Base-by-base conservation (phyloP, 1,284 basidiomycete species). In the Ceratorhiza oryzae-sativae region DNA sequence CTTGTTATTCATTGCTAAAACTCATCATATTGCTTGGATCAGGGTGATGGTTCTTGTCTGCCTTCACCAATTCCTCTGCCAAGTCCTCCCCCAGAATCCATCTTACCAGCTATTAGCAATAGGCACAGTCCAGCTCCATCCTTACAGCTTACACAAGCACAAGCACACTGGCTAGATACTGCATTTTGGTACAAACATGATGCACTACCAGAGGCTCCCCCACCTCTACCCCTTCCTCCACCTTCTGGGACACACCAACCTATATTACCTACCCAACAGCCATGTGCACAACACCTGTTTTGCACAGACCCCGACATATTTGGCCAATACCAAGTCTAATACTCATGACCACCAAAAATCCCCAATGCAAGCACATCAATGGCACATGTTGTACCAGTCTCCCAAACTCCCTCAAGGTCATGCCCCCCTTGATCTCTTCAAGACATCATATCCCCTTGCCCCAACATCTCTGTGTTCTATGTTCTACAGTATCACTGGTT, bases 271-370 rank as follows among this genome's bases (percentile, higher is more conserved):
- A 27, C 42, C 25, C 59, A 27, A 30, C 59, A 8, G 18, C 41
- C 41, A 20, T 42, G n/a, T 32, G 59, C 12, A 45, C 59, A 12
- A 20, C 41, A 34, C 18, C 60, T 32, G 9, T 46, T 62, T 36
- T 30, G 42, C 42, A 62, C 60, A 20, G 60, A 62, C 8, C 45
- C 60, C 2, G 60, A 65, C n/a, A 48, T 51, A 8, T 65, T 65
- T 65, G 60, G 60, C 6, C 60, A n/a, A 32, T 62, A 62, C 45
- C 60, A 45, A 3, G 60, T 62, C 3, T 65, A 65, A 13, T 30
- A 41, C 32, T 51, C 60, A 1, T 25, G 27, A 23, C 60, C 60
- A 4, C 45, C 46, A 3, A 62, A n/a, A 13, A 62, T 62, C n/a
- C 60, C 60, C 3, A 30, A 62, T 49, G 42, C 60, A 5, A 36